phyloP scores from a whole-genome alignment of 2,329 filamentous ascomycete species.

The Pseudopithomyces maydicus region DNA sequence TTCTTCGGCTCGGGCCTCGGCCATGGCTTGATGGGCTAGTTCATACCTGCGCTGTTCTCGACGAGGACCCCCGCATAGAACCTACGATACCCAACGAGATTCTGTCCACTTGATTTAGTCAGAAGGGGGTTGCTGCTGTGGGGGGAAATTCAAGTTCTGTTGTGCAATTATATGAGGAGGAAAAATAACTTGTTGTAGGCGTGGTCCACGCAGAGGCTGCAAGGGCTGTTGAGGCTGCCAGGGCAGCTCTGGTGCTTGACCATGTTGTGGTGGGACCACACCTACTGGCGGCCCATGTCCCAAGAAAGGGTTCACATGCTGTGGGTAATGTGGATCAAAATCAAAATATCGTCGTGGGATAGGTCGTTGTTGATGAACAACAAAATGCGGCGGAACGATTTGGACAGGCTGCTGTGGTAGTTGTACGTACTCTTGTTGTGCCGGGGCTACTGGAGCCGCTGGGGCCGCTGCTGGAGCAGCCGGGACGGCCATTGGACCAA shows the following conservation, averaged over 20 bases:
- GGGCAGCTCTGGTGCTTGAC: background rate
- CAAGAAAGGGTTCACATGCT: too few relatives aligned
- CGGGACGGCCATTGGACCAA: background rate
- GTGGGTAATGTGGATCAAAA: background rate
- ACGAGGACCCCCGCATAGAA: too few relatives aligned
- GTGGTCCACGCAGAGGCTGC: background rate
- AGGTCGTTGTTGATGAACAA: background rate
- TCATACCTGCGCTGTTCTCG: too few relatives aligned
- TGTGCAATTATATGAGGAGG: background rate
- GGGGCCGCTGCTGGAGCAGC: slow-evolving; percentile 2
- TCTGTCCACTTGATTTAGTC: background rate
- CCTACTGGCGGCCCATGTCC: background rate
- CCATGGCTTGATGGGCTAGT: background rate
- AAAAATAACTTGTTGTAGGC: background rate
- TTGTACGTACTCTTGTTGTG: slow-evolving; percentile 20
- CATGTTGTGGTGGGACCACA: background rate
- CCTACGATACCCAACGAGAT: too few relatives aligned
- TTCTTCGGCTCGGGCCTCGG: background rate
- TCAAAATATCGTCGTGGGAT: background rate
- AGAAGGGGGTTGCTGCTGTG: background rate
- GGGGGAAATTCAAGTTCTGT: background rate
- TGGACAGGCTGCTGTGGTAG: background rate
- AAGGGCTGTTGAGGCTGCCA: background rate
- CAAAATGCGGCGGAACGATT: background rate
- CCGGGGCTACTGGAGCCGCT: background rate